Evolutionary conservation across 352 stramenopile species (phyloP).

Genomic region (Globisporangium megalacanthum): DNA sequence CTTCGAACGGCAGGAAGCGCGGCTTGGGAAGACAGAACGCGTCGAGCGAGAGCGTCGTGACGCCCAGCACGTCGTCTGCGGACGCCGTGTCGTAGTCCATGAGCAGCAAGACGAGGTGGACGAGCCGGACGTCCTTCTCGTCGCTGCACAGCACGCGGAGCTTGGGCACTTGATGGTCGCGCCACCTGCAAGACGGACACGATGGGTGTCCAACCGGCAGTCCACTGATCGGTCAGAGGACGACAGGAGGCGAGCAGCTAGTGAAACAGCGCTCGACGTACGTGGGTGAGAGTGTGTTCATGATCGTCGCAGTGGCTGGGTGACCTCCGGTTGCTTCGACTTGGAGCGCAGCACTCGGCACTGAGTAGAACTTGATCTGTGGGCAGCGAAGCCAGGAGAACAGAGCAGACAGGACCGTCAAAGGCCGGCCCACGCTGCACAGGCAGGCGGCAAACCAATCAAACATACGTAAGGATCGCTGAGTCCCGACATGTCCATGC

Average conservation of each 20-base stretch:
- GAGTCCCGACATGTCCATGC: conserved; percentile 70
- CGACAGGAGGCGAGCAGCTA: too few species aligned
- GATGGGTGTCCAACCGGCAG: too few species aligned
- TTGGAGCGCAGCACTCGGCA: conserved; percentile 45
- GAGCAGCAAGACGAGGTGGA: conserved; percentile 69
- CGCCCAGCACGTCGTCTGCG: conserved; percentile 62
- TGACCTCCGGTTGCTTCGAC: conserved; percentile 40
- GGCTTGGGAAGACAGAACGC: conserved; percentile 37
- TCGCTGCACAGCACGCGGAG: conserved; percentile 46
- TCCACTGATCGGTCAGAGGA: neutral
- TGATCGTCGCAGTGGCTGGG: conserved; percentile 55
- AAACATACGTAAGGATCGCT: conserved; percentile 72
- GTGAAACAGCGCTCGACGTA: conserved; percentile 15
- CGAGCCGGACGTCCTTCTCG: conserved; percentile 43
- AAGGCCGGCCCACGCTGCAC: too few species aligned
- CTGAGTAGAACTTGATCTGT: conserved; percentile 73
- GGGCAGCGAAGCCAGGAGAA: neutral
- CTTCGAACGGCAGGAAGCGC: conserved; percentile 54
- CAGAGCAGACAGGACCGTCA: neutral
- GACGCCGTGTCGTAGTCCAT: conserved; percentile 83
- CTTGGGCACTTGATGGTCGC: conserved; percentile 57
- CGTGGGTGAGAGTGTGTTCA: conserved; percentile 52
- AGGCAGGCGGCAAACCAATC: too few species aligned
- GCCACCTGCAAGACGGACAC: conserved; percentile 30
- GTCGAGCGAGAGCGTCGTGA: conserved; percentile 51